Evolutionary conservation across 805 yeast genomes (phyloP), one percentile per base, ranked within the genome.

Genomic region (Yamadazyma scolyti): DNA sequence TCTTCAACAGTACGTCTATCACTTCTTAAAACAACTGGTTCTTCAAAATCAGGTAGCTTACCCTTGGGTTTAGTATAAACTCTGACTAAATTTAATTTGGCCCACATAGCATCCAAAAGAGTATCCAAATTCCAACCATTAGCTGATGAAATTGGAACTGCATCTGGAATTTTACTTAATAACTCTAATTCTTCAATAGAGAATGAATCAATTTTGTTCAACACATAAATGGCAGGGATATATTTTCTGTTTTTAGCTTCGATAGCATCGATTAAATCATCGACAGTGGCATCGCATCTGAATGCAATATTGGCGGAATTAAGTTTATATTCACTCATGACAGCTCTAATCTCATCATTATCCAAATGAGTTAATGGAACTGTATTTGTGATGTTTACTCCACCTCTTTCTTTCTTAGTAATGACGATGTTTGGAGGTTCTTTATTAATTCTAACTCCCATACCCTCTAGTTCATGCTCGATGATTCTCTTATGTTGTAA

Each of bases 31-130:
- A 93, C 97, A 34, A 93, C 93, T 2, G 99, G 99, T 49, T 93
- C 97, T 22, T 71, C 71, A 58, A 90, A 93, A 59, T 93, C 99
- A 6, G 99, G 98, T 46, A 82, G 69, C 46, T 71, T 75, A 17
- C 97, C 97, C 71, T 88, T 93, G 31, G 98, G 98, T 53, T 90
- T 93, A 5, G 99, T 93, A 63, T 90, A 93, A 13, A 93, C 96
- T 54, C 99, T 79, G 23, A 90, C 97, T 51, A 93, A 68, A 46
- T 85, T 80, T 50, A 93, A 73, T 54, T 82, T 76, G 33, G 80
- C 85, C 99, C 99, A 93, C 97, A 93, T 93, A 55, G 78, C 70
- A 52, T 90, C 96, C 46, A 93, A 68, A 46, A 93, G 71, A 61
- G 90, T 97, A 60, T 93, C 98, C 53, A 93, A 68, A 55, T 93